Base-by-base conservation (phyloP, 1,284 basidiomycete genomes). In the Irpex rosettiformis region DNA sequence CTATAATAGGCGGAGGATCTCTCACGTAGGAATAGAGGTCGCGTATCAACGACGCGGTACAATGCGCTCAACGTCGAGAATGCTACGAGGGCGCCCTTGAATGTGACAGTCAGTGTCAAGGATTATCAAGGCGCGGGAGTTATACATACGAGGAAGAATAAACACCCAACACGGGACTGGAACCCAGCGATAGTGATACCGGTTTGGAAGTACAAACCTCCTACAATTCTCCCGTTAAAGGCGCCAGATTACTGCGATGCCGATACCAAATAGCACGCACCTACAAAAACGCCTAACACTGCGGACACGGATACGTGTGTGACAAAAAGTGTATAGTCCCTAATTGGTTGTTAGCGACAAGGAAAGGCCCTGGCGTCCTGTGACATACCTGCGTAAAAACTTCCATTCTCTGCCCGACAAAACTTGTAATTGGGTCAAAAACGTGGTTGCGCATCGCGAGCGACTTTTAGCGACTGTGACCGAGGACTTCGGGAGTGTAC, bases 41-140 rank as follows among this genome's bases (percentile, higher is more conserved):
- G 83, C 57, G 88, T 81, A 67, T 89, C 88, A 2, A 93, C 84
- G 42, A 96, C 79, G 64, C 94, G 94, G 71, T 93, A 91, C 56
- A 97, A 70, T 0, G 94, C 93, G 62, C 91, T 94, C 42, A 96
- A 75, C 1, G 91, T 85, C 0, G 91, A 93, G 73, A 96, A 96
- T 0, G 93, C 89, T 55, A 96, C 85, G 10, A 95, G 79, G 7
- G 91, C 86, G 45, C 93, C 91, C 89, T 24, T 29, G 27, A n/a
- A 55, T 4, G 10, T 29, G 27, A 21, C 52, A 3, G 8, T 52
- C 25, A 11, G n/a, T 30, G 30, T 30, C 21, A 27, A 47, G 30
- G 55, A 37, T 49, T 21, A 59, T 18, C 18, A 21, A 24, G 18
- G 8, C 53, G 24, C 43, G 29, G n/a, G 22, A 45, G 48, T 16